Percentiles rank a stretch among this genome's conserved stretches.
These are phyloP conservation scores for Centella asiatica DNA, from an alignment of 129 eudicot genomes.

Conservation along the genomic window DNA sequence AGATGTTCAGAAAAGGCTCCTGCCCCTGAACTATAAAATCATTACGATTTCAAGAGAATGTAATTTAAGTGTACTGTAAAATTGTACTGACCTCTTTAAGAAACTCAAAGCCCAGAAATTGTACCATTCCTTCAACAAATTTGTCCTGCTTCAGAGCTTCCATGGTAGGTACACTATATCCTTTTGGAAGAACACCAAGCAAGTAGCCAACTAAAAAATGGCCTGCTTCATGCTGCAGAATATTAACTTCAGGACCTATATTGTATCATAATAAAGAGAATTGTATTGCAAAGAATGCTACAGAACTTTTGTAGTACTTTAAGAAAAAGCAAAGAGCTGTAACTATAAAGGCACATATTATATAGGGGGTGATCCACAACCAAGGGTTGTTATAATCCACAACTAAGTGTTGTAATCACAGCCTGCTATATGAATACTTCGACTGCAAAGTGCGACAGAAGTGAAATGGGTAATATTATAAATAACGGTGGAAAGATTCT, in stretches of 20 bases:
- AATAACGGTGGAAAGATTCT: too few relatives aligned
- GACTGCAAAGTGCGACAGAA: too few relatives aligned
- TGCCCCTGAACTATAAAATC: neutral
- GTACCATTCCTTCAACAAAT: constrained; percentile 41
- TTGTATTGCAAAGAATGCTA: neutral
- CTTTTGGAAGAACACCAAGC: constrained; percentile 62
- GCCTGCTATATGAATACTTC: too few relatives aligned
- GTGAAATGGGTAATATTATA: too few relatives aligned
- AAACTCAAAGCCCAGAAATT: constrained; percentile 54
- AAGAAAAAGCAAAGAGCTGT: neutral
- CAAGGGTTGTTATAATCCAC: too few relatives aligned
- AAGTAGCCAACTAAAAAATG: constrained; percentile 43
- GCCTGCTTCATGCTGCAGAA: constrained; percentile 45
- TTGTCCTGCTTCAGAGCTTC: constrained; percentile 35
- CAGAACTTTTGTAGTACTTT: neutral
- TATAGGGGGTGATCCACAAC: too few relatives aligned
- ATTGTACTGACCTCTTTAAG: constrained; percentile 36
- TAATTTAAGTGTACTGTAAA: neutral
- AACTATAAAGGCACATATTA: too few relatives aligned
- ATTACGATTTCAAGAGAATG: neutral
- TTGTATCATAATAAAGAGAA: neutral
- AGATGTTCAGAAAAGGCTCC: neutral
- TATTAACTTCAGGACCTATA: constrained; percentile 26
- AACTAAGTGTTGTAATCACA: too few relatives aligned
- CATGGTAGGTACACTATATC: constrained; percentile 36